Conservation (phyloP, 176 grass and related monocot genomes). For the Thinopyrum elongatum region DNA sequence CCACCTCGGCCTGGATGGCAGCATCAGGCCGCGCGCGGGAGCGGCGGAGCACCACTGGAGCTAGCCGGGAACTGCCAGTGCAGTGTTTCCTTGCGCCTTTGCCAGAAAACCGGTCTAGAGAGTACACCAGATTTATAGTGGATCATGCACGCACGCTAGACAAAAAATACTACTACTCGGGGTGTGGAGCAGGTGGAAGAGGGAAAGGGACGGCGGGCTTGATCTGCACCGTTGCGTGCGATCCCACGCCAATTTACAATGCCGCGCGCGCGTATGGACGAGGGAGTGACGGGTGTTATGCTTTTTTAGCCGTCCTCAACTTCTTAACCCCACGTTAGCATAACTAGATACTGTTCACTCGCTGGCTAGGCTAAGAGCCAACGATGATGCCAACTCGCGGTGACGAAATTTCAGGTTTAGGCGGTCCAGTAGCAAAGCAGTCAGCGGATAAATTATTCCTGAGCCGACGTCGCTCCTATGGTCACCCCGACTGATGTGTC, state of each 20-base stretch:
- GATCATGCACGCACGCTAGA: background rate
- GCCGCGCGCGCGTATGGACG: background rate
- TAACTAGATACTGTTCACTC: too few relatives aligned
- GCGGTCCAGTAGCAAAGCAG: slow-evolving; percentile 11
- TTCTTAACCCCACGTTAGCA: background rate
- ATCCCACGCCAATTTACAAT: slow-evolving; percentile 2
- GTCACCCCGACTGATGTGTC: slow-evolving; percentile 16
- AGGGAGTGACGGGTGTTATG: background rate
- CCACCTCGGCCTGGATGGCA: slow-evolving; percentile 39
- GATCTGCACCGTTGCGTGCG: slow-evolving; percentile 4
- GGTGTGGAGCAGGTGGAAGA: slow-evolving; percentile 24
- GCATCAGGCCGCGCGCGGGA: slow-evolving; percentile 11
- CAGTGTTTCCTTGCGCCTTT: background rate
- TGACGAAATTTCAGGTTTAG: background rate
- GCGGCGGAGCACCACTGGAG: background rate
- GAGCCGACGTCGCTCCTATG: background rate
- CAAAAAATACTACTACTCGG: background rate
- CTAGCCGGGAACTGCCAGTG: background rate
- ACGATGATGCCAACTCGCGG: background rate
- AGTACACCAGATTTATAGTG: slow-evolving; percentile 19
- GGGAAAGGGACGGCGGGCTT: slow-evolving; percentile 21
- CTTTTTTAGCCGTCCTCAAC: background rate
- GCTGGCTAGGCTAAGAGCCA: background rate
- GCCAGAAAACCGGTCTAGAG: background rate
- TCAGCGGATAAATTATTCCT: slow-evolving; percentile 11